Conservation (phyloP, 2,329 filamentous ascomycete species). For the Claviceps citrina region DNA sequence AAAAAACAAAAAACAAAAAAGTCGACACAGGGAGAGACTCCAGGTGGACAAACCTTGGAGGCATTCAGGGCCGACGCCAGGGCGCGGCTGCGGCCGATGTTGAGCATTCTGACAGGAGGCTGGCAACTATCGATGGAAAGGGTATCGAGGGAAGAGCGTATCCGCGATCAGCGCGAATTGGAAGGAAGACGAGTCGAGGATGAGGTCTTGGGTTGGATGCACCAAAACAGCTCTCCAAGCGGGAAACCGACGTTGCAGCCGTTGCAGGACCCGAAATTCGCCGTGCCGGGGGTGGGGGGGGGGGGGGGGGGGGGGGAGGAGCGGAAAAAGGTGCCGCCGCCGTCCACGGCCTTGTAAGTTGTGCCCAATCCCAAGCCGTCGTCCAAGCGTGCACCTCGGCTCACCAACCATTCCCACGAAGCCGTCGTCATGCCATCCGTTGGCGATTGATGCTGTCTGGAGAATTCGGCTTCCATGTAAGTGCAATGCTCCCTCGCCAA, state of each 20-base stretch:
- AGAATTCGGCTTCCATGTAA: not conserved
- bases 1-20: slow-evolving; percentile 6
- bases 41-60: slow-evolving; percentile 46
- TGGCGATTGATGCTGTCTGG: too few relatives aligned
- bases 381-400: not conserved
- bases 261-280: slow-evolving; percentile 10
- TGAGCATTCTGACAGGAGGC: slow-evolving; percentile 54
- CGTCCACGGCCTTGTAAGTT: not conserved
- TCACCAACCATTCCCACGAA: too few relatives aligned
- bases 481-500: not conserved
- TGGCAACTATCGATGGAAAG: slow-evolving; percentile 8
- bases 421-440: too few relatives aligned
- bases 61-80: slow-evolving; percentile 66
- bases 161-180: slow-evolving; percentile 6
- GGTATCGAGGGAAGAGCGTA: slow-evolving; percentile 7
- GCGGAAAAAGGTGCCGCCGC: slow-evolving; percentile 8
- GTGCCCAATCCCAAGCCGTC: slow-evolving; percentile 4
- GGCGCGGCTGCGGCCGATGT: slow-evolving; percentile 66
- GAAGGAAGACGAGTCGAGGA: slow-evolving; percentile 1
- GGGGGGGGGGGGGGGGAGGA: too few relatives aligned
- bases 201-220: slow-evolving; percentile 5
- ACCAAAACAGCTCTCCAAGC: slow-evolving; percentile 9
- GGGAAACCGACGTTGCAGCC: slow-evolving; percentile 9
- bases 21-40: not conserved
- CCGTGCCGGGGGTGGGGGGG: too few relatives aligned